Percentiles rank a stretch among this genome's conserved stretches.
Evolutionary conservation across 805 yeast genomes (phyloP).

Genomic region (Starmerella sirachaensis): DNA sequence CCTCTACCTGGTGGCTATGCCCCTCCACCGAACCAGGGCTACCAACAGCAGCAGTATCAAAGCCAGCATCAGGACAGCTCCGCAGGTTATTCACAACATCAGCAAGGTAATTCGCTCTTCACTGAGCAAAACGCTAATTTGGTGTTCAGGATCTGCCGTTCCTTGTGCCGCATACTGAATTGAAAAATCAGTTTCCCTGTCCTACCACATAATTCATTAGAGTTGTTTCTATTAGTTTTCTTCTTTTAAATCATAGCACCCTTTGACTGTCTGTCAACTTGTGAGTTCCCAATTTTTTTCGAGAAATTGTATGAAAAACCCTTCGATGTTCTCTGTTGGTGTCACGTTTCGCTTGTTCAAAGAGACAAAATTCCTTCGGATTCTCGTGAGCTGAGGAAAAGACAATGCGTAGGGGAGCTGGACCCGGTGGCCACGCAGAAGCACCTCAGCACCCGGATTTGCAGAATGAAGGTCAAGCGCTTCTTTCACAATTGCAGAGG

Average conservation of each 20-base stretch:
- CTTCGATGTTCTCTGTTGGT: conserved; percentile 53
- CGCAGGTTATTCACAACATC: not conserved
- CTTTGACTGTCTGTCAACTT: not conserved
- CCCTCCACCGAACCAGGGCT: conserved; percentile 7
- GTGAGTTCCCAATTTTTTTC: conserved; percentile 42
- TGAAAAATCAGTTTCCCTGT: no score
- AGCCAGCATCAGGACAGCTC: conserved; percentile 11
- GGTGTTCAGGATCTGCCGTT: conserved; percentile 19
- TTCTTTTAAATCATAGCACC: not conserved
- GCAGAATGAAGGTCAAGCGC: conserved; percentile 53
- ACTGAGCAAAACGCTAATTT: conserved; percentile 11
- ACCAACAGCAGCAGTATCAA: conserved; percentile 22
- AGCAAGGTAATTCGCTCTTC: not conserved
- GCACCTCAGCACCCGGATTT: conserved; percentile 28
- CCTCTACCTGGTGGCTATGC: conserved; percentile 1
- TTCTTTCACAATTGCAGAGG: conserved; percentile 51
- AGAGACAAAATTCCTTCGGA: conserved; percentile 70
- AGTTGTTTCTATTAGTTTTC: not conserved
- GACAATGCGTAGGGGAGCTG: conserved; percentile 57
- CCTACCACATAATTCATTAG: no score
- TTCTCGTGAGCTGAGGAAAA: conserved; percentile 68
- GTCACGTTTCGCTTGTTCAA: conserved; percentile 69
- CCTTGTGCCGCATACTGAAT: conserved; percentile 17
- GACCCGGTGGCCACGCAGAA: conserved; percentile 34
- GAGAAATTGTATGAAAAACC: conserved; percentile 68